These are phyloP conservation scores for Hibiscus tridactylites DNA, from an alignment of 345 rosid species.

Conservation along the genomic window DNA sequence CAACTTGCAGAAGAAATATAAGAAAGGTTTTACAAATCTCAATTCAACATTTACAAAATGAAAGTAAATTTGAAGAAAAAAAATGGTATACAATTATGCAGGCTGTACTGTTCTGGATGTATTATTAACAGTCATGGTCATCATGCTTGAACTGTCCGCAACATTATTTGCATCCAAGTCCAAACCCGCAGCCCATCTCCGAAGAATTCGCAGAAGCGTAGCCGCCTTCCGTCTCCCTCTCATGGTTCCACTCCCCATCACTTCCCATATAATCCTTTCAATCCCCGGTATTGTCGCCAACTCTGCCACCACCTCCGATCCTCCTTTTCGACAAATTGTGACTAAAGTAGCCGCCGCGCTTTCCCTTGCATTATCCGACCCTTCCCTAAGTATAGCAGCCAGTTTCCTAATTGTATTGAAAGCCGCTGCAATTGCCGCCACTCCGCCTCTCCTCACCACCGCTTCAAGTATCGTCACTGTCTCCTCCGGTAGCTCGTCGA, in stretches of 20 bases:
- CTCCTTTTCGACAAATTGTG: constrained; percentile 75
- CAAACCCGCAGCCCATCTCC: constrained; percentile 70
- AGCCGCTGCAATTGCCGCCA: constrained; percentile 56
- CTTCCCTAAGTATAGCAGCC: constrained; percentile 48
- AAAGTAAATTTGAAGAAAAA: constrained; percentile 15
- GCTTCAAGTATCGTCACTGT: constrained; percentile 58
- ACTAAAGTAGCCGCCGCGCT: constrained; percentile 71
- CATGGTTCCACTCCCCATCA: constrained; percentile 56
- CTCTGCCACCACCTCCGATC: constrained; percentile 57
- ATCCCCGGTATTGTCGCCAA: constrained; percentile 55
- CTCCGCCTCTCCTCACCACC: constrained; percentile 75
- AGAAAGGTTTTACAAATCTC: not conserved
- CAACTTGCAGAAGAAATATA: not conserved
- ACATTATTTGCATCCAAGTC: constrained; percentile 5
- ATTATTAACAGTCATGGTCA: constrained; percentile 1
- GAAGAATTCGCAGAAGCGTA: constrained; percentile 49
- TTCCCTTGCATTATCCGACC: constrained; percentile 61
- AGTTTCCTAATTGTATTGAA: constrained; percentile 30
- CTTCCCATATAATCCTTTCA: constrained; percentile 75
- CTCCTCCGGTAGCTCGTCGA: constrained; percentile 57
- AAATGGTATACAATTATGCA: constrained; percentile 12
- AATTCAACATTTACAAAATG: constrained; percentile 8
- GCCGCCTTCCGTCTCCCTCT: constrained; percentile 77
- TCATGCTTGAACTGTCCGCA: constrained; percentile 3
- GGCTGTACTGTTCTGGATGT: constrained; percentile 27